Base-by-base conservation (phyloP, 306 rosid genomes). In the Sindora glabra region DNA sequence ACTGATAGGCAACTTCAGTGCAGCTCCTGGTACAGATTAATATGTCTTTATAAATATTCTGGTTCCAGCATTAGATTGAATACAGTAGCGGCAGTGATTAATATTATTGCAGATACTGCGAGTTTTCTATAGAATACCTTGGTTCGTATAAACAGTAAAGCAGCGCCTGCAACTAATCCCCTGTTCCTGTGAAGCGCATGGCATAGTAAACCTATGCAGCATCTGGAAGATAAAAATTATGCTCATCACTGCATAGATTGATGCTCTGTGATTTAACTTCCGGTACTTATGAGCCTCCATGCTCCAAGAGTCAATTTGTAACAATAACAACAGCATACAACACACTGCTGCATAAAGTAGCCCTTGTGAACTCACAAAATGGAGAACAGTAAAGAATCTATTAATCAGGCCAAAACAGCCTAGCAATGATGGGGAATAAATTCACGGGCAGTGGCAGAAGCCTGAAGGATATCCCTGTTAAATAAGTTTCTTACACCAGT, bases 401-500 rank as follows among this genome's bases (percentile, higher is more conserved):
- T 24, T 50, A 55, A 51, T 37, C 50, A 16, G 23, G 62, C 68
- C 61, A 37, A 49, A 49, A 33, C 50, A 56, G 45, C 48, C 46
- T 27, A 57, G 64, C 56, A 48, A 40, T 10, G 46, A 26, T 24
- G 29, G 21, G 17, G 12, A 37, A 48, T 66, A 22, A 51, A 32
- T 38, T 29, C n/a, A 10, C 23, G 29, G 55, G 41, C 34, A 5
- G 33, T 7, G 67, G 12, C 49, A 66, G 45, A 46, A 44, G 24
- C 42, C 68, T 44, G 12, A 62, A 22, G 23, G 51, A 12, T 50
- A 16, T 60, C 50, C 61, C 55, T 59, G 65, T 77, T 76, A 74
- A 75, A 74, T 69, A 47, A 85, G 79, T 76, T 81, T 87, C 68
- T 80, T 85, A 84, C 91, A 87, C 96, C 97, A 91, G 46, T 68